Evolutionary conservation across 2,329 filamentous ascomycete species (phyloP), one percentile per base, ranked within the genome.

Genomic region (Herpotrichia juniperi): DNA sequence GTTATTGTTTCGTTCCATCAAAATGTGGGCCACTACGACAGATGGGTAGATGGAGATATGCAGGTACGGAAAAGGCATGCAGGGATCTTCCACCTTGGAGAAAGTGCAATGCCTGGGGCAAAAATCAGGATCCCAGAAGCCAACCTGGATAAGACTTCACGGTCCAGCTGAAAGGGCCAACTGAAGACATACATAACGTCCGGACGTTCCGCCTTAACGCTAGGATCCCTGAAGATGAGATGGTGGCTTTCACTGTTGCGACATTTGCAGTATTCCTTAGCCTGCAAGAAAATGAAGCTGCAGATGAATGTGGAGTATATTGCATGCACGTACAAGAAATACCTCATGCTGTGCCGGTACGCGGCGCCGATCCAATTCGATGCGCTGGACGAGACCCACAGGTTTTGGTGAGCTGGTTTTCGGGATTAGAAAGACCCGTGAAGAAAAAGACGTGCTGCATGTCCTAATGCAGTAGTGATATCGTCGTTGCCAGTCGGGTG

Each of bases 51-150:
- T 6, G 42, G 28, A 32, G 24, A 34, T 34, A 45, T 32, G 42
- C 42, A 45, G 42, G 42, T 34, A 45, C 42, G 30, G 24, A 34
- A 11, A 32, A 24, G 30, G 12, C 4, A 34, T 22, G 42, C 42
- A 45, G 42, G 42, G 42, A 11, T 45, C 6, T 44, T 22, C 17
- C 5, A 4, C 39, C 11, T 43, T 30, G 4, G 4, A 30, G 17
- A 31, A 19, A 30, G 25, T 11, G n/a, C 25, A 30, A 4, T 30
- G 24, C 40, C 14, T 43, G 10, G 40, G 40, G 25, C n/a, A 21
- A n/a, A 31, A 30, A 30, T 14, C 17, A 10, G 17, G 14, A 17
- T 16, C 24, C 8, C 12, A 10, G 14, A 43, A 43, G 17, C 10
- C n/a, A n/a, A n/a, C n/a, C n/a, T 24, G 17, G 40, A 31, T 3